phyloP scores from a whole-genome alignment of 1,139 yeast species.

The Taiozyma sp. region DNA sequence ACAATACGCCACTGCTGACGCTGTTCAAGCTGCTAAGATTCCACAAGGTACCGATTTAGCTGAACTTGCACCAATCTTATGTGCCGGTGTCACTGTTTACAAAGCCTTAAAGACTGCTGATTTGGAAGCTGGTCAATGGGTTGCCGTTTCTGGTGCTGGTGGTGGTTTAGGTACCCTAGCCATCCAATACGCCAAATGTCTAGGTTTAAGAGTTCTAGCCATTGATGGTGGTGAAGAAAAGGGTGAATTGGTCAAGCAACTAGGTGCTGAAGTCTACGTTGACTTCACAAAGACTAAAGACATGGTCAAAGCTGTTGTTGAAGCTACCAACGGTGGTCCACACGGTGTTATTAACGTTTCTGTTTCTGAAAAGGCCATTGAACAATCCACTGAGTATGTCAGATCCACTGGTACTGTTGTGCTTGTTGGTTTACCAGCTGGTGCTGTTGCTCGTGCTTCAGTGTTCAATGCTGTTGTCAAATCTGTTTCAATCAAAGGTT shows the following conservation, averaged over 20 bases:
- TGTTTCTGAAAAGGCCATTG: slow-evolving; percentile 52
- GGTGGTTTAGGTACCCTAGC: slow-evolving; percentile 67
- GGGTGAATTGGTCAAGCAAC: slow-evolving; percentile 40
- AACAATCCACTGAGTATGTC: slow-evolving; percentile 50
- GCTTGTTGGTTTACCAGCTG: slow-evolving; percentile 61
- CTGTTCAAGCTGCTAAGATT: slow-evolving; percentile 57
- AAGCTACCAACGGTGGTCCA: slow-evolving; percentile 54
- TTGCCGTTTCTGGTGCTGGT: slow-evolving; percentile 59
- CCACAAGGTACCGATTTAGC: slow-evolving; percentile 55
- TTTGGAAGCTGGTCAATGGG: slow-evolving; percentile 54
- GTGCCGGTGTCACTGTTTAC: slow-evolving; percentile 67
- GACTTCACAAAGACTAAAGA: slow-evolving; percentile 50
- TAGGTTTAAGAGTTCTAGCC: slow-evolving; percentile 57
- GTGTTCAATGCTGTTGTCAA: slow-evolving; percentile 55
- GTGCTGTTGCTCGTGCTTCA: slow-evolving; percentile 48
- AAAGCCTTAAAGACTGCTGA: slow-evolving; percentile 60
- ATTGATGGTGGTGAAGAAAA: slow-evolving; percentile 62
- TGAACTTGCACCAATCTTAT: slow-evolving; percentile 52
- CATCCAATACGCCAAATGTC: slow-evolving; percentile 56
- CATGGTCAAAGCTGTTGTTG: slow-evolving; percentile 41
- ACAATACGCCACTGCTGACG: slow-evolving; percentile 63
- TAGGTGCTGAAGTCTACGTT: slow-evolving; percentile 54
- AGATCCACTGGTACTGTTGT: slow-evolving; percentile 62
- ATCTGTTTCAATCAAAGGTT: slow-evolving; percentile 52
- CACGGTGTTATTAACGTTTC: slow-evolving; percentile 62